A percentile compares a stretch with the other conserved stretches of the same genome.
phyloP scores from a whole-genome alignment of 306 rosid species.

The Vigna trinervia region DNA sequence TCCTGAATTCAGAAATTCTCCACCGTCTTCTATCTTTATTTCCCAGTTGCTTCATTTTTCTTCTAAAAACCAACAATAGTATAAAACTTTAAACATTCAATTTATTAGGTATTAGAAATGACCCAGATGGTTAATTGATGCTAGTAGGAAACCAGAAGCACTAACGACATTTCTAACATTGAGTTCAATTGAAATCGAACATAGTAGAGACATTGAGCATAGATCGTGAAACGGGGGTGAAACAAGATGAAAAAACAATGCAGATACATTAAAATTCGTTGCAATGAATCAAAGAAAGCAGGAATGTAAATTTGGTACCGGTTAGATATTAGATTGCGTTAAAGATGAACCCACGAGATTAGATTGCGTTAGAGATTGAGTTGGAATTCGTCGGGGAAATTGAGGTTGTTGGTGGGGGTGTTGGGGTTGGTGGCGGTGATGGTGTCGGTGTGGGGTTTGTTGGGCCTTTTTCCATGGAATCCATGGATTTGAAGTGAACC shows the following conservation, averaged over 20 bases:
- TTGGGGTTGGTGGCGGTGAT: not conserved
- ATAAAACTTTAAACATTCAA: not conserved
- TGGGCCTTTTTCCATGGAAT: slow-evolving; percentile 90
- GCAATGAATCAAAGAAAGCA: slow-evolving; percentile 7
- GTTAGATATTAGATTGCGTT: not conserved
- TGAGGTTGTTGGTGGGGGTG: slow-evolving; percentile 37
- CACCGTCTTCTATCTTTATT: no score
- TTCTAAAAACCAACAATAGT: no score
- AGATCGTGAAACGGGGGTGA: slow-evolving; percentile 21
- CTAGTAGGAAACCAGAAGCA: not conserved
- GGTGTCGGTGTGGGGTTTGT: slow-evolving; percentile 45
- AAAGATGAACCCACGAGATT: not conserved
- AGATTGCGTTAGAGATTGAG: no score
- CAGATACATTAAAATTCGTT: not conserved
- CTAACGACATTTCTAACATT: not conserved
- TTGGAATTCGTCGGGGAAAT: slow-evolving; percentile 28
- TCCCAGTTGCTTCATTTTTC: no score
- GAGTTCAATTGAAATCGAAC: slow-evolving; percentile 16
- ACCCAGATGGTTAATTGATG: slow-evolving; percentile 26
- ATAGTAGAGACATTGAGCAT: not conserved
- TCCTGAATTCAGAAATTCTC: no score
- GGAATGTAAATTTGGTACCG: slow-evolving; percentile 2
- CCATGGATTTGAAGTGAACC: slow-evolving; percentile 94
- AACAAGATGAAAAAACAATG: not conserved
- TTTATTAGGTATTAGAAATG: slow-evolving; percentile 5